Percentiles rank a stretch among this genome's conserved stretches.
phyloP scores from a whole-genome alignment of 2,329 filamentous ascomycete species.

The Beauveria sp. region DNA sequence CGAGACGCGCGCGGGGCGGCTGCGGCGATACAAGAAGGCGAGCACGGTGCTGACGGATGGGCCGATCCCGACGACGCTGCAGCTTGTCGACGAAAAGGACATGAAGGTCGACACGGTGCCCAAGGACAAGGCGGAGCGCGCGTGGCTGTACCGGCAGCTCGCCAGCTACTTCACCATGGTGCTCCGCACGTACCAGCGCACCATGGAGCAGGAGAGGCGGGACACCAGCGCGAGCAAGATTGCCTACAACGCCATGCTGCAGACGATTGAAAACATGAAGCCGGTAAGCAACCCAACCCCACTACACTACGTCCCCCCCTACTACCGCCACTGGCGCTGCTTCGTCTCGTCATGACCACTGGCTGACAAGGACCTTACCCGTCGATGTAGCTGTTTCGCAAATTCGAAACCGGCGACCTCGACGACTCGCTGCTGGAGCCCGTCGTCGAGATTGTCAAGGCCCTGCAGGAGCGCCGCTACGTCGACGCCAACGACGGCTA shows the following conservation, averaged over 20 bases:
- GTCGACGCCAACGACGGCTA: slow-evolving; percentile 97
- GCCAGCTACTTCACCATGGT: slow-evolving; percentile 96
- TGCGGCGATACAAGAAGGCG: slow-evolving; percentile 65
- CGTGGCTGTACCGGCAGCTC: slow-evolving; percentile 77
- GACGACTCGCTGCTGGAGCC: slow-evolving; percentile 73
- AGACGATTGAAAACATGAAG: slow-evolving; percentile 78
- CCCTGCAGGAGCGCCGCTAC: slow-evolving; percentile 83
- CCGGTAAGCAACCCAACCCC: slow-evolving; percentile 42
- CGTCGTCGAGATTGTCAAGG: slow-evolving; percentile 83
- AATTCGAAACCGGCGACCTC: slow-evolving; percentile 74
- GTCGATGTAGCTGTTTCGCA: slow-evolving; percentile 61
- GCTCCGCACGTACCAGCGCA: slow-evolving; percentile 76
- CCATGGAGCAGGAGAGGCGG: slow-evolving; percentile 57
- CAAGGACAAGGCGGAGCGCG: slow-evolving; percentile 54
- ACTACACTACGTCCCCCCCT: not conserved
- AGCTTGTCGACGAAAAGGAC: slow-evolving; percentile 72
- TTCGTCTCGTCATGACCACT: too few relatives aligned
- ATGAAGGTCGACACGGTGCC: slow-evolving; percentile 72
- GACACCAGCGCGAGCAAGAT: slow-evolving; percentile 71
- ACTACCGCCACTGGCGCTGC: too few relatives aligned
- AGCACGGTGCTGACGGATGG: slow-evolving; percentile 57
- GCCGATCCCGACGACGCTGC: slow-evolving; percentile 79
- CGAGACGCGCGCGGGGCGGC: slow-evolving; percentile 62
- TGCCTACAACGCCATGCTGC: slow-evolving; percentile 77
- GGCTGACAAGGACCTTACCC: too few relatives aligned